phyloP scores from a whole-genome alignment of 78 protist genomes.

The Chrysochromulina parva region DNA sequence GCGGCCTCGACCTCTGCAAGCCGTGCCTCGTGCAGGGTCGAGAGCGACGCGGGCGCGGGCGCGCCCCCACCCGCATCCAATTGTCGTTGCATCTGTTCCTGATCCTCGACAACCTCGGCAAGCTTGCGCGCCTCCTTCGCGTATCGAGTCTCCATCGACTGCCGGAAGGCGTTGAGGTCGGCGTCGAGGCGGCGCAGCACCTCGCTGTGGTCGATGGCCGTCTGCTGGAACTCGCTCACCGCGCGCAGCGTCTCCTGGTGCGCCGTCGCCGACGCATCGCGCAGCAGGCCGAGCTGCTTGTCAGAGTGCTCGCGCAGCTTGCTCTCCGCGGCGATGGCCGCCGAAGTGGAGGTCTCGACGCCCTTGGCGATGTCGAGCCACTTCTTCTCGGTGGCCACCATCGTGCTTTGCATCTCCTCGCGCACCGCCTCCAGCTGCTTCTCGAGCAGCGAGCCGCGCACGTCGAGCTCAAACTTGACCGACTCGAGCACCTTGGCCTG shows the following conservation, averaged over 20 bases:
- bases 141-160: neutral
- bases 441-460: neutral
- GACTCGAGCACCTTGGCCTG: neutral
- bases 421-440: conserved; percentile 10
- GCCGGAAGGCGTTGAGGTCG: neutral
- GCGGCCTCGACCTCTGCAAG: neutral
- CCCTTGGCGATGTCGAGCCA: neutral
- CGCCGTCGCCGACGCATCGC: neutral
- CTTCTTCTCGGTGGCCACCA: neutral
- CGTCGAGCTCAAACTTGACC: neutral
- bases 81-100: too few species aligned
- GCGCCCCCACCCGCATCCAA: too few species aligned
- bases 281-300: neutral
- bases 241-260: neutral
- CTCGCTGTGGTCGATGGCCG: neutral
- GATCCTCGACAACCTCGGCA: neutral
- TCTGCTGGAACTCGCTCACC: neutral
- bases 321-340: neutral
- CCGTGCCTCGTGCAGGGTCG: neutral
- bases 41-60: too few species aligned
- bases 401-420: neutral
- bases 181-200: neutral
- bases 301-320: neutral
- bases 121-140: neutral
- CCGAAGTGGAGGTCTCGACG: neutral